Base-by-base conservation (phyloP, 1,284 basidiomycete genomes). In the Papiliotrema fonsecae region DNA sequence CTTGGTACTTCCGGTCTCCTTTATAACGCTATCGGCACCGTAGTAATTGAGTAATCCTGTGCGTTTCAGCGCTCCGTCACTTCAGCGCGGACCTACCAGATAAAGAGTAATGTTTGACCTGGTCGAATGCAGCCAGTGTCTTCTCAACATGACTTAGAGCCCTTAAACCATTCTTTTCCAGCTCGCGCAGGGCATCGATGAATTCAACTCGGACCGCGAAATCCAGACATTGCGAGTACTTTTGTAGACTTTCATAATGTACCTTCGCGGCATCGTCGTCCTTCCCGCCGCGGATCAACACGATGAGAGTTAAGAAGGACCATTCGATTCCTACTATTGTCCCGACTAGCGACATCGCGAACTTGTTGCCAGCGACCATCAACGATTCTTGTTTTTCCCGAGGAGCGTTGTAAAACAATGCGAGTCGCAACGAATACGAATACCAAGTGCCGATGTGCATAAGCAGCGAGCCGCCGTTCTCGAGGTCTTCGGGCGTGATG, bases 401-500 rank as follows among this genome's bases (percentile, higher is more conserved):
- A 0, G 65, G 61, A 1, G 64, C 64, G 37, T 65, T 58, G 47
- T 54, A 68, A 4, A 63, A 42, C 1, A 62, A 51, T 13, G 60
- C 54, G 6, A 64, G 50, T 0, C 64, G 57, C 2, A 68, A 46
- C 2, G 50, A 41, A 10, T 56, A 35, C 2, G 31, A 42, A 24
- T 54, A 46, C 27, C 44, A 49, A 3, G 60, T 47, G 13, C 49
- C 58, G 11, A 35, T 31, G 39, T 64, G 60, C 28, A 60, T 38
- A 4, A 35, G 35, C 6, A 62, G 46, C 2, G 19, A 35, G 10
- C 28, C n/a, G 28, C 56, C 35, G 2, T 14, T 7, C 9, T 59
- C 55, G 11, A 56, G 27, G 22, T 60, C 61, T 11, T 36, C 13
- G 5, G 18, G 16, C 1, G 35, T 30, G 37, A 4, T 35, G 34